Conservation (phyloP, 2,329 filamentous ascomycete genomes). For the Colletotrichum sp. region DNA sequence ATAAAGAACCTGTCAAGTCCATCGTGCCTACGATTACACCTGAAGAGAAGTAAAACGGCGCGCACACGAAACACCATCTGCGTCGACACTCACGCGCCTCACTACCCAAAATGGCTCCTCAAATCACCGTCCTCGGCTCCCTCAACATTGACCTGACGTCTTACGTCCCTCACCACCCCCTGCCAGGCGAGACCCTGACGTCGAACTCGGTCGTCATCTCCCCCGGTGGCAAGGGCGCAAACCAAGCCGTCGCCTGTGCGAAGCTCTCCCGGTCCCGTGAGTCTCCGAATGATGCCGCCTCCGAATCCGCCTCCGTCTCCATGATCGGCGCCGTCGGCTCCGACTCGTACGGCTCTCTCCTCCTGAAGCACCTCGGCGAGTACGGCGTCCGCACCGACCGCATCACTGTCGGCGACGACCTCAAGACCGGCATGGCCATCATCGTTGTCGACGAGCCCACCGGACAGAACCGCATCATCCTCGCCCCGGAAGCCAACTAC, state of each 20-base stretch:
- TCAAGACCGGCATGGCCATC: slow-evolving; percentile 72
- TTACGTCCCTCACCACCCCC: slow-evolving; percentile 81
- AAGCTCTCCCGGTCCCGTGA: slow-evolving; percentile 69
- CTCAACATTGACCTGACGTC: slow-evolving; percentile 95
- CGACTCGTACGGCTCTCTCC: slow-evolving; percentile 67
- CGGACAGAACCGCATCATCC: slow-evolving; percentile 78
- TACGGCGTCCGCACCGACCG: slow-evolving; percentile 67
- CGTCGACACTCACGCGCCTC: neutral
- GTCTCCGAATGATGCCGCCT: slow-evolving; percentile 28
- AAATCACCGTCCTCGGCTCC: slow-evolving; percentile 86
- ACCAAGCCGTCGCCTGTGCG: slow-evolving; percentile 89
- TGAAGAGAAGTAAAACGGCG: neutral
- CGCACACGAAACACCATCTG: neutral
- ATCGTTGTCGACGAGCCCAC: slow-evolving; percentile 77
- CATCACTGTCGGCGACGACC: slow-evolving; percentile 45
- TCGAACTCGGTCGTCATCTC: slow-evolving; percentile 79
- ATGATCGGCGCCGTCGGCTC: slow-evolving; percentile 79
- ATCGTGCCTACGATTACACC: neutral
- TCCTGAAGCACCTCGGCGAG: slow-evolving; percentile 61
- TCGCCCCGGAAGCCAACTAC: slow-evolving; percentile 75
- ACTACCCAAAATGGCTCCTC: slow-evolving; percentile 31
- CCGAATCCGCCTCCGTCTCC: slow-evolving; percentile 52
- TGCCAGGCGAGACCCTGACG: slow-evolving; percentile 86
- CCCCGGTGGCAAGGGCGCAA: slow-evolving; percentile 92
- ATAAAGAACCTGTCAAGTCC: neutral